phyloP scores from a whole-genome alignment of 179 eudicot genomes.

The Carnegiea gigantea region DNA sequence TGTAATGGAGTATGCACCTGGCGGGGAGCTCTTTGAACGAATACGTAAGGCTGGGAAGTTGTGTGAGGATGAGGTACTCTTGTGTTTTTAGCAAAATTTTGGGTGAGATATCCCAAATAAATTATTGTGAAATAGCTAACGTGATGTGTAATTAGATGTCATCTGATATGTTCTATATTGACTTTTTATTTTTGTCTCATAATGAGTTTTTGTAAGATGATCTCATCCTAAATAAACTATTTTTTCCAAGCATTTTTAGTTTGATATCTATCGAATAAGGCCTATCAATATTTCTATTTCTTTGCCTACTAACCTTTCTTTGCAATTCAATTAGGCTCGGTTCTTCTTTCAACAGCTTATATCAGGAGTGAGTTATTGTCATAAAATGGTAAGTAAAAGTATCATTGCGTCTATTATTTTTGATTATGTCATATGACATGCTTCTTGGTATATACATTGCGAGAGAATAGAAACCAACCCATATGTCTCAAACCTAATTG shows the following conservation, averaged over 20 bases:
- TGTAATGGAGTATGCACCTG: conserved; percentile 25
- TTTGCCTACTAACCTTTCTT: not conserved
- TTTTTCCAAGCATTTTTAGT: no score
- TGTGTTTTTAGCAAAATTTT: no score
- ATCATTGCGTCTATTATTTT: not conserved
- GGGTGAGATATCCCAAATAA: no score
- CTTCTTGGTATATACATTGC: not conserved
- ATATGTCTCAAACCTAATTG: no score
- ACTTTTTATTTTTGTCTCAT: no score
- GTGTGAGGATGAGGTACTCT: conserved; percentile 23
- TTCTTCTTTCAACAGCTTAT: conserved; percentile 26
- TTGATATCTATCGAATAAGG: no score
- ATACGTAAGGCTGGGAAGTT: conserved; percentile 11
- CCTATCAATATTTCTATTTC: no score
- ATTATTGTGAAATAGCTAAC: no score
- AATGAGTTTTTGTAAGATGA: no score
- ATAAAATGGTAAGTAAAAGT: conserved; percentile 16
- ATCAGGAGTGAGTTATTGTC: conserved; percentile 25
- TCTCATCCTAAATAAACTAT: no score
- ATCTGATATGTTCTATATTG: no score
- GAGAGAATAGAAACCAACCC: not conserved
- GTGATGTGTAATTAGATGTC: no score
- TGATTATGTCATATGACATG: not conserved
- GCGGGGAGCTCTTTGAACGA: conserved; percentile 23
- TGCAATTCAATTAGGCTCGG: conserved; percentile 5